phyloP scores from a whole-genome alignment of 306 rosid genomes.

The Pterocarpus macrocarpus region DNA sequence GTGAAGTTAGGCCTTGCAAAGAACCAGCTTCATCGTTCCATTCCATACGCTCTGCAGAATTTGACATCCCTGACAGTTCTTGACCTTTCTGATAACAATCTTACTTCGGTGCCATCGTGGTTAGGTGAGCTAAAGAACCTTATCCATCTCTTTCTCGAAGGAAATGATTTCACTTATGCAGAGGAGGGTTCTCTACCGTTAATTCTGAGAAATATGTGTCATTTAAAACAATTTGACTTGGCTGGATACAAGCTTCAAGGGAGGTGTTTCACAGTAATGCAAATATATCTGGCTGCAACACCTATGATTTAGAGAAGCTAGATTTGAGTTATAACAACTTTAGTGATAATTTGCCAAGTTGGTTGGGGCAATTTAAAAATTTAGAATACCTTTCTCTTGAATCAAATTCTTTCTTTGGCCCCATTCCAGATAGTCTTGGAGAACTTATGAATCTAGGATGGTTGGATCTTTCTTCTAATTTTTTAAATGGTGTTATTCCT shows the following conservation, averaged over 20 bases:
- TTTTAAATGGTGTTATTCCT: background rate
- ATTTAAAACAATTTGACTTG: background rate
- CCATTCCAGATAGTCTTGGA: background rate
- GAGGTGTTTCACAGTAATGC: background rate
- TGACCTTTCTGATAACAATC: background rate
- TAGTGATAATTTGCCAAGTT: background rate
- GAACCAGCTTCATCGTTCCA: background rate
- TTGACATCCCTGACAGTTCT: background rate
- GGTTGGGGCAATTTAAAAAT: conserved; percentile 4
- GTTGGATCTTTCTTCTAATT: background rate
- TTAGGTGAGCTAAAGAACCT: background rate
- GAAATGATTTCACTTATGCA: background rate
- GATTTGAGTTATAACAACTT: background rate
- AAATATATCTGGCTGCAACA: background rate
- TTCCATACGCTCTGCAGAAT: background rate
- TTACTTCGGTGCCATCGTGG: background rate
- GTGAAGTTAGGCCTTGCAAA: background rate
- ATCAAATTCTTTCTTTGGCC: background rate
- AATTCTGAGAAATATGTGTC: background rate
- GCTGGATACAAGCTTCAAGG: background rate
- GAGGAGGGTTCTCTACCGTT: background rate
- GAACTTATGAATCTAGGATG: background rate
- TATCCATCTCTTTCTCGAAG: background rate
- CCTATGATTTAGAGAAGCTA: background rate
- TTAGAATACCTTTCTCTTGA: background rate